Percentiles rank a stretch among this genome's conserved stretches.
phyloP scores from a whole-genome alignment of 352 stramenopile species.

The Globisporangium sylvaticum region DNA sequence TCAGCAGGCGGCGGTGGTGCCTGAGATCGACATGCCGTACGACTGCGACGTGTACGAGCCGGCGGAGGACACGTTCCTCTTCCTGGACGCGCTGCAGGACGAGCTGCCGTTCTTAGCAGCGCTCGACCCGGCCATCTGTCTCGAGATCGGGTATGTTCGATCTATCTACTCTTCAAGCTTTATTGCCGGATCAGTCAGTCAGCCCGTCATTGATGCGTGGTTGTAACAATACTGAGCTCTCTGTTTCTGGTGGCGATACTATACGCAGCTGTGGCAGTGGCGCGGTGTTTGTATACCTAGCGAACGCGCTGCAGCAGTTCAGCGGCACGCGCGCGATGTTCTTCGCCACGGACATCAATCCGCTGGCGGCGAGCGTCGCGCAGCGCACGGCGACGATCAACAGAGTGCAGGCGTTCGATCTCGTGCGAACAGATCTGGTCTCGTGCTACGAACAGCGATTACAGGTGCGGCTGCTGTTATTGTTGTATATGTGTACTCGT shows the following conservation, averaged over 20 bases:
- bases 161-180: too few relatives aligned
- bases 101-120: slow-evolving; percentile 64
- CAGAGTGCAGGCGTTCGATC: slow-evolving; percentile 56
- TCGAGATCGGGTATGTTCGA: slow-evolving; percentile 81
- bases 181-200: too few relatives aligned
- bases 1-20: slow-evolving; percentile 30
- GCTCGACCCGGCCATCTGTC: slow-evolving; percentile 67
- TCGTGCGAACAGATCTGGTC: slow-evolving; percentile 86
- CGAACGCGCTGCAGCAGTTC: slow-evolving; percentile 66
- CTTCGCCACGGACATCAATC: slow-evolving; percentile 94
- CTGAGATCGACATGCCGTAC: slow-evolving; percentile 74
- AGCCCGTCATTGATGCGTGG: too few relatives aligned
- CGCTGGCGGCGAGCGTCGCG: slow-evolving; percentile 76
- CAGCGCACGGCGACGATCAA: slow-evolving; percentile 86
- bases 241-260: background rate
- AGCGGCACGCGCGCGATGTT: slow-evolving; percentile 47
- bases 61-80: slow-evolving; percentile 96
- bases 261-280: slow-evolving; percentile 47
- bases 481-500: background rate
- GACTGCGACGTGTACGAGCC: slow-evolving; percentile 95
- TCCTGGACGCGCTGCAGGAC: slow-evolving; percentile 93
- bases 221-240: too few relatives aligned
- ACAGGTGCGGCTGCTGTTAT: slow-evolving; percentile 26
- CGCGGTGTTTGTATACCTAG: slow-evolving; percentile 70
- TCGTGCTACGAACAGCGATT: slow-evolving; percentile 53